Conservation (phyloP, 331 rosid genomes). For the Dryas integrifolia region DNA sequence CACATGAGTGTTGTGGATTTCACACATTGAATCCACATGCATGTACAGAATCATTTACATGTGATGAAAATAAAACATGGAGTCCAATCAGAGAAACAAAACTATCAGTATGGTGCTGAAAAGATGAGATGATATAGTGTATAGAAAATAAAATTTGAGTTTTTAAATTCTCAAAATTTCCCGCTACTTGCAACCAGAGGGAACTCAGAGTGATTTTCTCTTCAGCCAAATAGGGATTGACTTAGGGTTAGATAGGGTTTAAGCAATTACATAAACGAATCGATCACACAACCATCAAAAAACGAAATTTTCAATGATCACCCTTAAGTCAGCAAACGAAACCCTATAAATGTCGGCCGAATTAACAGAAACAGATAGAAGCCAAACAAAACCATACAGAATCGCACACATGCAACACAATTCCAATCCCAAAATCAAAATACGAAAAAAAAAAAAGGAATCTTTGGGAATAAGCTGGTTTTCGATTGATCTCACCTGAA, state of each 20-base stretch:
- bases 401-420: slow-evolving; percentile 18
- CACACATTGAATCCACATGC: neutral
- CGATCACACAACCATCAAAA: neutral
- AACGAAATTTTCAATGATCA: neutral
- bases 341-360: slow-evolving; percentile 26
- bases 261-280: slow-evolving; percentile 6
- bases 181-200: slow-evolving; percentile 1
- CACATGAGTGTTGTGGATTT: neutral
- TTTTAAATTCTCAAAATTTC: neutral
- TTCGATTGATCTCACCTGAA: slow-evolving; percentile 40
- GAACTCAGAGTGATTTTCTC: neutral
- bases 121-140: neutral
- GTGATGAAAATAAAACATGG: neutral
- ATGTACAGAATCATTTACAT: neutral
- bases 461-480: neutral
- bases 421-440: slow-evolving; percentile 1
- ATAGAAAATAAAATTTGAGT: neutral
- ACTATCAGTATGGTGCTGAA: neutral
- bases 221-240: neutral
- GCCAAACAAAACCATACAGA: neutral
- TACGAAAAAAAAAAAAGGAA: neutral
- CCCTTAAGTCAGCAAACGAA: slow-evolving; percentile 23
- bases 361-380: slow-evolving; percentile 4
- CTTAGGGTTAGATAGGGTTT: slow-evolving; percentile 14
- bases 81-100: slow-evolving; percentile 2